Base-by-base conservation (phyloP, 148 eudicot species). In the Polygonum aviculare region DNA sequence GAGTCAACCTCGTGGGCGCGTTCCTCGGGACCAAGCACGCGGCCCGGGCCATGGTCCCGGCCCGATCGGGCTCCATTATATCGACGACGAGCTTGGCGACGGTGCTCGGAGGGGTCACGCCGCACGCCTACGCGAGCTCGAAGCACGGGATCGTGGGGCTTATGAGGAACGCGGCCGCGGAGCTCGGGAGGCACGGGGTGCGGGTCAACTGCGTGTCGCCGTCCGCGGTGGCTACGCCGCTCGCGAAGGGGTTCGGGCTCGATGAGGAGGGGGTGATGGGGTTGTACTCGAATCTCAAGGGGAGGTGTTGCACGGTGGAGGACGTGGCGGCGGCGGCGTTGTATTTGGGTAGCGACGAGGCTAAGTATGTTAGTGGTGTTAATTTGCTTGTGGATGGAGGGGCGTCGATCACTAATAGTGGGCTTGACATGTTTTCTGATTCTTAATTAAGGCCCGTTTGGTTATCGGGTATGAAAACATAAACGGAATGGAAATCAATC, bases 131-230 rank as follows among this genome's bases (percentile, higher is more conserved):
- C 40, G 78, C 80, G 2, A 41, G 51, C 45, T 78, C 82, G 9
- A 85, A 85, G 60, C 83, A 82, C 19, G 85, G 81, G 1, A 73
- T 80, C 10, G 54, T 82, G 12, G 87, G 87, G 21, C 76, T 85
- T 0, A 80, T 74, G 4, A 80, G 16, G 73, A 80, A 78, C 40
- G 40, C 78, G 2, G 81, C 83, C 1, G 83, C 77, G 15, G 87
- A 85, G 57, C 85, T 85, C 2, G 87, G 87, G 50, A 78, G 72
- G 35, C 63, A 75, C 69, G 85, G 83, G 36, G 74, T 85, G 21
- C 75, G 87, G 6, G 85, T 85, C 18, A 85, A 85, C 54, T 85
- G 85, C 67, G 69, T 85, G 12, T 82, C 85, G 15, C 85, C 87
- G 0, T 73, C 76, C 38, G 47, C 50, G 1, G 59, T 82, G 47